Base-by-base conservation (phyloP, 2,329 filamentous ascomycete species). In the Phaeosphaeriaceae sp. region DNA sequence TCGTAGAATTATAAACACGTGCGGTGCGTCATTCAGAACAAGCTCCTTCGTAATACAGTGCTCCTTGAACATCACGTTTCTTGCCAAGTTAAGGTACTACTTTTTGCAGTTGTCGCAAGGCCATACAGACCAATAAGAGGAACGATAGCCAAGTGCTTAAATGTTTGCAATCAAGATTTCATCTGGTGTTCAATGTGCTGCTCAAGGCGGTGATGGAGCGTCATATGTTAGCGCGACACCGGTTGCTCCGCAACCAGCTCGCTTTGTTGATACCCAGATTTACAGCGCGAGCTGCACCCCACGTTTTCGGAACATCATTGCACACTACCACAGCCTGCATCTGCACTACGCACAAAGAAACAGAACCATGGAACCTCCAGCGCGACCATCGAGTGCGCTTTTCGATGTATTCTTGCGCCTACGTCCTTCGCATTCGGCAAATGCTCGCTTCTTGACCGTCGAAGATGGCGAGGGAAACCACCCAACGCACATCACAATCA, bases 371-470 rank as follows among this genome's bases (percentile, higher is more conserved):
- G 75, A 79, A 27, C 69, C 75, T 57, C 71, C 75, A 44, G 56
- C 68, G 21, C 74, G 72, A 51, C 70, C 73, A 22, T 75, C 73
- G 33, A 76, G 70, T 63, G 85, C 86, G 51, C 86, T 97, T 40
- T 98, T 98, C 76, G 90, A 97, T 79, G 94, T 98, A 56, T 97
- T 91, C 74, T 85, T 98, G 42, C 91, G 94, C 49, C 82, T 98
- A 49, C 89, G 82, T 46, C 82, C 82, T 2, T 80, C 81, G 3
- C 65, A 65, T 36, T 66, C 71, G 2, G 57, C 61, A 46, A 73
- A 73, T 56, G 69, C 72, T 20, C 88, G 91, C 51, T 96, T 95
- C 75, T 83, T 98, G 47, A 85, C 88, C 7, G 91, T 97, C 51
- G 93, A 97, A 74, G 73, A 77, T 20, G 69, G 68, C 41, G 72